These are phyloP conservation scores for Pleurozium schreberi DNA, from an alignment of 225 moss, liverwort and hornwort species.

Conservation along the genomic window DNA sequence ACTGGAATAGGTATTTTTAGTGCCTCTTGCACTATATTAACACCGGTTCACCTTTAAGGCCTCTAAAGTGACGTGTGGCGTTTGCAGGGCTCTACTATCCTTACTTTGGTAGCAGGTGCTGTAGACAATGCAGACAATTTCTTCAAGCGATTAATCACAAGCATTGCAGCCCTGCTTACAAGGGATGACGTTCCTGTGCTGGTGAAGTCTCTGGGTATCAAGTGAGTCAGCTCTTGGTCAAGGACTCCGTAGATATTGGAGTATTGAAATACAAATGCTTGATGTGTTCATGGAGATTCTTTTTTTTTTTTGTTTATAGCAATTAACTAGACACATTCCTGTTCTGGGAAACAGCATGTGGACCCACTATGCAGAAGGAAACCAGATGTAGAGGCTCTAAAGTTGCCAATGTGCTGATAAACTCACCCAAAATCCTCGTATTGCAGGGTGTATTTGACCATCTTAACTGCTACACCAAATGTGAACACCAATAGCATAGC, in stretches of 20 bases:
- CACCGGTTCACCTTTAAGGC: neutral
- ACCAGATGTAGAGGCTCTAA: neutral
- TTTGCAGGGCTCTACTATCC: slow-evolving; percentile 75
- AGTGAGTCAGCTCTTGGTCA: slow-evolving; percentile 32
- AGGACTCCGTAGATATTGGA: neutral
- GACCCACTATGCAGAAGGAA: neutral
- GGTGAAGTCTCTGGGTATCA: slow-evolving; percentile 79
- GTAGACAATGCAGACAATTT: slow-evolving; percentile 78
- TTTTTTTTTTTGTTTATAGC: neutral
- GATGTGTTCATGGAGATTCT: neutral
- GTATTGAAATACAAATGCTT: neutral
- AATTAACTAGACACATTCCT: neutral
- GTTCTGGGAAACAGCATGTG: neutral
- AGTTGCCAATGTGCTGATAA: neutral
- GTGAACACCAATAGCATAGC: slow-evolving; percentile 90
- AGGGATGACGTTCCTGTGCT: slow-evolving; percentile 89
- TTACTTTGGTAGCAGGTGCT: slow-evolving; percentile 68
- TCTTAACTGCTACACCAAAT: slow-evolving; percentile 81
- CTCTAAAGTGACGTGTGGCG: neutral
- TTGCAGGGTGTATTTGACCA: slow-evolving; percentile 75
- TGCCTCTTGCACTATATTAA: neutral
- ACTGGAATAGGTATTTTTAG: neutral
- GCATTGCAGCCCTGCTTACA: slow-evolving; percentile 52
- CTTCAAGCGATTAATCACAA: slow-evolving; percentile 69
- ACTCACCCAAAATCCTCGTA: neutral